Base-by-base conservation (phyloP, 192 early-diverging fungal genomes). In the Lobosporangium transversale region DNA sequence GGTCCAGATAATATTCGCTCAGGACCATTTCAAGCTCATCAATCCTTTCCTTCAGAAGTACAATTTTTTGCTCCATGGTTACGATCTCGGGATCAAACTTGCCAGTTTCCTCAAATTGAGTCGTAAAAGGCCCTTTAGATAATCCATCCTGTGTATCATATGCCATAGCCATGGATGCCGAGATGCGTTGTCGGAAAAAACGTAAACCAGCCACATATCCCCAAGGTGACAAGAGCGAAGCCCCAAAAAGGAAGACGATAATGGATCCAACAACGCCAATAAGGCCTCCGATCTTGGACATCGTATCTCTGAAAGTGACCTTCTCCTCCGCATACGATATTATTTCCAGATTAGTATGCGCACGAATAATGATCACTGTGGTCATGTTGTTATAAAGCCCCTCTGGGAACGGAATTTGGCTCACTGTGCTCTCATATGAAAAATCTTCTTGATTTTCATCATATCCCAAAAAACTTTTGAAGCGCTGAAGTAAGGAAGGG, bases 111-210 rank as follows among this genome's bases (percentile, higher is more conserved):
- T 60, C 58, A 5, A 56, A 36, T 29, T 31, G 14, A n/a, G 54
- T 58, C n/a, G 71, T 75, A 23, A 75, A 75, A 2, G 71, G 71
- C 0, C 71, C 71, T 11, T 75, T 75, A 24, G 63, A 75, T 6
- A 66, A 27, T 0, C 71, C 71, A 8, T 61, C 42, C 2, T 43
- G 14, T 0, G 53, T 54, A 4, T 55, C 45, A 23, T 66, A 75
- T 15, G 63, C 62, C 17, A 60, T 42, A 2, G 63, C 63, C 24
- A 75, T 18, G 6, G 71, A 75, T 2, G 35, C 45, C 0, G 57
- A 50, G 45, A 75, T 65, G 18, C 58, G 49, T 21, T 50, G 23
- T 1, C 63, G 62, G 44, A 75, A 75, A 18, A 30, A 66, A 11
- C 63, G 63, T 17, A 75, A 20, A 3, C 33, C 58, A 4, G 57